Evolutionary conservation across 805 yeast species (phyloP).

Genomic region (Metschnikowia kofuensis): DNA sequence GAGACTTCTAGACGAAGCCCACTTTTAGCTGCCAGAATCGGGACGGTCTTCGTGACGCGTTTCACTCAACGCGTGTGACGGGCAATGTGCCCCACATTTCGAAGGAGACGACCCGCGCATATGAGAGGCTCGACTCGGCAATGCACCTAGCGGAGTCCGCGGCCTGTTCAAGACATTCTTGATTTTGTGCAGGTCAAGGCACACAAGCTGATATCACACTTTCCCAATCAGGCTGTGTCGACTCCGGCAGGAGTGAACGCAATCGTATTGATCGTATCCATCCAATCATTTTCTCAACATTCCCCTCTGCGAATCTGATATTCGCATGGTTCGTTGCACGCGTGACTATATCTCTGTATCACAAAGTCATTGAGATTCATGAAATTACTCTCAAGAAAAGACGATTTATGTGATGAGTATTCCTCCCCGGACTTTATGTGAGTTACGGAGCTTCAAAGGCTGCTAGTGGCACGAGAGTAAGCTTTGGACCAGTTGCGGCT

Average conservation of each 20-base stretch:
- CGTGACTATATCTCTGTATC: too few species aligned
- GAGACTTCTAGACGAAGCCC: too few species aligned
- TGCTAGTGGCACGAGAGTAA: neutral
- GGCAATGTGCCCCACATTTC: neutral
- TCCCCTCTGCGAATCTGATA: too few species aligned
- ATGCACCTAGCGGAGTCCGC: neutral
- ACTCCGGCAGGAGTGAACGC: neutral
- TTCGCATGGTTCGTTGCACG: too few species aligned
- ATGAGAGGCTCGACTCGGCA: neutral
- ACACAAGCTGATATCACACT: neutral
- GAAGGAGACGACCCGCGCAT: neutral
- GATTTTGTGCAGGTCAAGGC: neutral
- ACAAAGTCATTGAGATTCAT: too few species aligned
- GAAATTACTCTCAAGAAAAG: neutral
- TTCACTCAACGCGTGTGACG: neutral
- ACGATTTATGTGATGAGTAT: too few species aligned
- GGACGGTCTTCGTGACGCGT: too few species aligned
- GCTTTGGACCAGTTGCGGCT: neutral
- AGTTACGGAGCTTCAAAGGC: neutral
- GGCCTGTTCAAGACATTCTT: neutral
- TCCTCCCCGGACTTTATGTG: neutral
- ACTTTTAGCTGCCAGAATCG: too few species aligned
- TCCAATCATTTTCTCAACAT: neutral
- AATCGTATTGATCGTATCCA: neutral
- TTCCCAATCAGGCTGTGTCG: neutral